A percentile compares a stretch with the other conserved stretches of the same genome.
Evolutionary conservation across 805 yeast genomes (phyloP).

Genomic region (Saccharomyces cerevisiae): DNA sequence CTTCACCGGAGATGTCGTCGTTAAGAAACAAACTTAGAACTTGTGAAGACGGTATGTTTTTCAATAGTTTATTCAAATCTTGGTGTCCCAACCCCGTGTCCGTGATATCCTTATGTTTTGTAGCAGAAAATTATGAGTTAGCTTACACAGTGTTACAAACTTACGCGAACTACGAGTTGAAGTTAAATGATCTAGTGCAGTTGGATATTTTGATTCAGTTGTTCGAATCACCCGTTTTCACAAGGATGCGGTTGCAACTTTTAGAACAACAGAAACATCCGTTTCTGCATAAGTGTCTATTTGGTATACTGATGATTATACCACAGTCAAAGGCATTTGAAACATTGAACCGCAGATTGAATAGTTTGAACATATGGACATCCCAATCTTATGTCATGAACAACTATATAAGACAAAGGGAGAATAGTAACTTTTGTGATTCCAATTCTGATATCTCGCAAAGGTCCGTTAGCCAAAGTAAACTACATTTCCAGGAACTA

Average conservation of each 20-base stretch:
- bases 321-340: conserved; percentile 91
- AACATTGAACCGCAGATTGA: conserved; percentile 69
- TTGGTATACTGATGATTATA: conserved; percentile 84
- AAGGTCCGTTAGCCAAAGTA: conserved; percentile 23
- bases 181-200: conserved; percentile 72
- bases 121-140: conserved; percentile 81
- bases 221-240: conserved; percentile 86
- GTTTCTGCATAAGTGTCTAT: conserved; percentile 74
- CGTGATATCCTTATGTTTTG: conserved; percentile 70
- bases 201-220: conserved; percentile 84
- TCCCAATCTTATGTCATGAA: conserved; percentile 13
- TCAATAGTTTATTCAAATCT: conserved; percentile 68
- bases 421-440: conserved; percentile 2
- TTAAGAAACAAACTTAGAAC: conserved; percentile 61
- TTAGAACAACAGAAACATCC: conserved; percentile 80
- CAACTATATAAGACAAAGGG: conserved; percentile 3
- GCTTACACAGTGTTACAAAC: conserved; percentile 75
- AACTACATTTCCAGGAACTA: conserved; percentile 21
- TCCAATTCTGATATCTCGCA: conserved; percentile 14
- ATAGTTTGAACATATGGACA: conserved; percentile 30
- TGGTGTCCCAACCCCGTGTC: conserved; percentile 94
- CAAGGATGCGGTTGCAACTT: conserved; percentile 77
- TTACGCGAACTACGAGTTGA: conserved; percentile 69
- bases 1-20: conserved; percentile 70
- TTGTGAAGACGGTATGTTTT: conserved; percentile 64